Evolutionary conservation across 2,329 filamentous ascomycete genomes (phyloP).

Genomic region (Hymenoscyphus salicellus): DNA sequence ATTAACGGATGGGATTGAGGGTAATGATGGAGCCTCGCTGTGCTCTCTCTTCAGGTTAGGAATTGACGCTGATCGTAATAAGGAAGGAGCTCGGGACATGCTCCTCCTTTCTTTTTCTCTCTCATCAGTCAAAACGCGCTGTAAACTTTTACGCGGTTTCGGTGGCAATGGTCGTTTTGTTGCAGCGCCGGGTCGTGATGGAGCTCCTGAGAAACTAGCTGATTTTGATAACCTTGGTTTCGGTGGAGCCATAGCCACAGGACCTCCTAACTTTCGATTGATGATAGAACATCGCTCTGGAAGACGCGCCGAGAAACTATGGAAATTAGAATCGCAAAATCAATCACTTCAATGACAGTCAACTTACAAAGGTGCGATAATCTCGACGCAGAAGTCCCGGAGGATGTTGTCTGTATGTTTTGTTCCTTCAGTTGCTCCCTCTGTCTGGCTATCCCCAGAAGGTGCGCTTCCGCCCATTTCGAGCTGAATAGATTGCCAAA

Average conservation of each 20-base stretch:
- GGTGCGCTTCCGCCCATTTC: conserved; percentile 46
- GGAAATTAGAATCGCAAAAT: not conserved
- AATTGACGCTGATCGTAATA: conserved; percentile 66
- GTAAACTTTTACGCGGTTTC: conserved; percentile 52
- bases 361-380: conserved; percentile 73
- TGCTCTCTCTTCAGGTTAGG: conserved; percentile 65
- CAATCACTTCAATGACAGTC: not conserved
- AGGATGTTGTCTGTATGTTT: conserved; percentile 54
- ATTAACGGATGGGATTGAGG: conserved; percentile 48
- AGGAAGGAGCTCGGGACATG: conserved; percentile 56
- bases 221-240: conserved; percentile 49
- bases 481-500: conserved; percentile 75
- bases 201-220: conserved; percentile 40
- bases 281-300: conserved; percentile 67
- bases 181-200: conserved; percentile 51
- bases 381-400: conserved; percentile 74
- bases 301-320: conserved; percentile 70
- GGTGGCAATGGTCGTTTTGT: conserved; percentile 46
- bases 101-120: conserved; percentile 52
- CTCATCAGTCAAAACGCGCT: conserved; percentile 61
- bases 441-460: conserved; percentile 37
- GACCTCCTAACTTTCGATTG: conserved; percentile 74
- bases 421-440: conserved; percentile 15
- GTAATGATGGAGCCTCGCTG: conserved; percentile 56
- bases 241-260: conserved; percentile 56